phyloP scores from a whole-genome alignment of 1,139 yeast genomes.

The Suhomyces atakaporum region DNA sequence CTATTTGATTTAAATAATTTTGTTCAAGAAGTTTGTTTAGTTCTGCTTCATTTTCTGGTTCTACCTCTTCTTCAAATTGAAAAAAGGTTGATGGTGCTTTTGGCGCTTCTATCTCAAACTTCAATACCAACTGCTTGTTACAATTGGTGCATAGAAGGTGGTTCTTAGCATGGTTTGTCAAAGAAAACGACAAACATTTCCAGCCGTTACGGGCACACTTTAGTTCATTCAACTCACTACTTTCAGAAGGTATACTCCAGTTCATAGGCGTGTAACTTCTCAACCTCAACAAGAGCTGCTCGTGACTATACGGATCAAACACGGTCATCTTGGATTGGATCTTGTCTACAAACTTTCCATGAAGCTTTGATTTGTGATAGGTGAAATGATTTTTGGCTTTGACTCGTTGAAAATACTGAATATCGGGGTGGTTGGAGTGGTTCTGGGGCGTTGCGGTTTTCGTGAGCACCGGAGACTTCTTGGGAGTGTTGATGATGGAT shows the following conservation, averaged over 20 bases:
- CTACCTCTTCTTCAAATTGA: slow-evolving; percentile 10
- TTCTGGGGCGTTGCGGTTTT: slow-evolving; percentile 2
- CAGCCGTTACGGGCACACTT: slow-evolving; percentile 47
- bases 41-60: slow-evolving; percentile 11
- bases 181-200: slow-evolving; percentile 36
- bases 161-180: slow-evolving; percentile 28
- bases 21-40: slow-evolving; percentile 27
- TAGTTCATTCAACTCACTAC: slow-evolving; percentile 30
- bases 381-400: slow-evolving; percentile 40
- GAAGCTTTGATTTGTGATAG: slow-evolving; percentile 31
- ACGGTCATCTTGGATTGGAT: slow-evolving; percentile 19
- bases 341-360: slow-evolving; percentile 14
- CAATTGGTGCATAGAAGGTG: slow-evolving; percentile 40
- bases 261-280: slow-evolving; percentile 35
- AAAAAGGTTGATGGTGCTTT: slow-evolving; percentile 3
- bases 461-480: slow-evolving; percentile 3
- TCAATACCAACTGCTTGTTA: slow-evolving; percentile 30
- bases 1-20: slow-evolving; percentile 29
- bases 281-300: slow-evolving; percentile 30
- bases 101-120: slow-evolving; percentile 20
- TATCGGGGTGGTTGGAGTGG: slow-evolving; percentile 34
- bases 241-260: slow-evolving; percentile 34
- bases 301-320: slow-evolving; percentile 40
- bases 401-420: slow-evolving; percentile 40
- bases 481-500: slow-evolving; percentile 26